Evolutionary conservation across 1,284 basidiomycete species (phyloP).

Genomic region (Naganishia albida): DNA sequence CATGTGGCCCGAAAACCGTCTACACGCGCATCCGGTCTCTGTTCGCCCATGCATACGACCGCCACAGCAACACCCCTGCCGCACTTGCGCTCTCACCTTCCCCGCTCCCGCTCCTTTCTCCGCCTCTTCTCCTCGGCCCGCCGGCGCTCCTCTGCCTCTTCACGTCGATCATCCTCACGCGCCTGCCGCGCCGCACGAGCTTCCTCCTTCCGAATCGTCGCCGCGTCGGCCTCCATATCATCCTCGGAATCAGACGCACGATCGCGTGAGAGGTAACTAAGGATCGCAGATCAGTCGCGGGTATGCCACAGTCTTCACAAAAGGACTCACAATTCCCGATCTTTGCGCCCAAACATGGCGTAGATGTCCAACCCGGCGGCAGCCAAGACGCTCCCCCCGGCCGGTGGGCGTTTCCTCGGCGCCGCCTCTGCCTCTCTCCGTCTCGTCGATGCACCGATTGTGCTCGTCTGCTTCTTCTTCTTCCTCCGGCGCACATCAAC

Average conservation of each 20-base stretch:
- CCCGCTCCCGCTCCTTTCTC: constrained; percentile 24
- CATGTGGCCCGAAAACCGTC: too few species aligned
- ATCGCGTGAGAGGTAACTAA: constrained; percentile 23
- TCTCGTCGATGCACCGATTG: constrained; percentile 1
- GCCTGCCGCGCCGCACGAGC: constrained; percentile 32
- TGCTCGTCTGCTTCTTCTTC: constrained; percentile 13
- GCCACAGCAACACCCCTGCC: too few species aligned
- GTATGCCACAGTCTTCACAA: neutral
- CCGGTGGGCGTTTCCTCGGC: constrained; percentile 5
- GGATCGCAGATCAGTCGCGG: neutral
- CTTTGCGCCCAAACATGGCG: constrained; percentile 24
- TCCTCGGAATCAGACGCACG: constrained; percentile 29
- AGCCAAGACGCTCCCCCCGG: constrained; percentile 21
- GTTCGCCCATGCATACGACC: too few species aligned
- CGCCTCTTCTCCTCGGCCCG: constrained; percentile 29
- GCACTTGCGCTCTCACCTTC: neutral
- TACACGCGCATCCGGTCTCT: too few species aligned
- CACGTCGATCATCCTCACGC: constrained; percentile 30
- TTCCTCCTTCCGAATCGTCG: constrained; percentile 32
- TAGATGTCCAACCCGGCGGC: constrained; percentile 24
- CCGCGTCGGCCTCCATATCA: constrained; percentile 33
- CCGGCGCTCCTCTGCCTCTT: constrained; percentile 29
- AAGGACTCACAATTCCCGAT: constrained; percentile 17
- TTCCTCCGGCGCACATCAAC: constrained; percentile 23
- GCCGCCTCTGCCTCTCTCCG: neutral